A percentile compares a stretch with the other conserved stretches of the same genome.
phyloP scores from a whole-genome alignment of 2,329 filamentous ascomycete species.

The Neopestalotiopsis sp. region DNA sequence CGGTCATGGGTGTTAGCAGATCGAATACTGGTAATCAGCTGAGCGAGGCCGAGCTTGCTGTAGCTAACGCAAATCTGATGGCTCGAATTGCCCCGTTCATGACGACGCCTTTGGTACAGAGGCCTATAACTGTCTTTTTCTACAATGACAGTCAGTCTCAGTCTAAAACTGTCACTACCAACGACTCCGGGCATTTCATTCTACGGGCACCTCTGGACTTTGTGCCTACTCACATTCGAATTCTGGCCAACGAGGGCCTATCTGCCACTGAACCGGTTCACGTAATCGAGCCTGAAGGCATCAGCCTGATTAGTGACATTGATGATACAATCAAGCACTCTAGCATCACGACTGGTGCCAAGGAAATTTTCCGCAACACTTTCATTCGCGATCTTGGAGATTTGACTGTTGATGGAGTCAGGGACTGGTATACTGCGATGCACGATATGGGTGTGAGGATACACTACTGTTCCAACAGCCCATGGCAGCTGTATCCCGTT shows the following conservation, averaged over 20 bases:
- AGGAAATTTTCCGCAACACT: slow-evolving; percentile 95
- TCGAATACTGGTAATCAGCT: slow-evolving; percentile 59
- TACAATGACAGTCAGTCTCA: slow-evolving; percentile 85
- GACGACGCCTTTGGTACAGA: slow-evolving; percentile 77
- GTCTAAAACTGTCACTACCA: slow-evolving; percentile 82
- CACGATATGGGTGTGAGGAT: slow-evolving; percentile 82
- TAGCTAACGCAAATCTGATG: slow-evolving; percentile 88
- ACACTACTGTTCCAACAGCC: slow-evolving; percentile 99
- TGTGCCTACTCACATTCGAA: slow-evolving; percentile 84
- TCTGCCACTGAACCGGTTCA: slow-evolving; percentile 80
- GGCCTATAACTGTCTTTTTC: slow-evolving; percentile 90
- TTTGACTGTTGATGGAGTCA: slow-evolving; percentile 77
- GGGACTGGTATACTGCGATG: slow-evolving; percentile 85
- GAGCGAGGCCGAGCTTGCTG: slow-evolving; percentile 74
- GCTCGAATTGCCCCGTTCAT: slow-evolving; percentile 87
- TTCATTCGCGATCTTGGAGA: slow-evolving; percentile 87
- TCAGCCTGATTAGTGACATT: slow-evolving; percentile 96
- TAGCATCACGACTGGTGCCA: slow-evolving; percentile 83
- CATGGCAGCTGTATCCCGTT: slow-evolving; percentile 95
- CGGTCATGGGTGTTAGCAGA: slow-evolving; percentile 44
- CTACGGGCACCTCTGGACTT: slow-evolving; percentile 85
- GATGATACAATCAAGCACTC: slow-evolving; percentile 98
- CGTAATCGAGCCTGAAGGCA: slow-evolving; percentile 76
- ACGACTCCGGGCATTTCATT: slow-evolving; percentile 87
- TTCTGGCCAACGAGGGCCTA: slow-evolving; percentile 84